Base-by-base conservation (phyloP, 768 basidiomycete species). In the Naganishia vaughanmartiniae region DNA sequence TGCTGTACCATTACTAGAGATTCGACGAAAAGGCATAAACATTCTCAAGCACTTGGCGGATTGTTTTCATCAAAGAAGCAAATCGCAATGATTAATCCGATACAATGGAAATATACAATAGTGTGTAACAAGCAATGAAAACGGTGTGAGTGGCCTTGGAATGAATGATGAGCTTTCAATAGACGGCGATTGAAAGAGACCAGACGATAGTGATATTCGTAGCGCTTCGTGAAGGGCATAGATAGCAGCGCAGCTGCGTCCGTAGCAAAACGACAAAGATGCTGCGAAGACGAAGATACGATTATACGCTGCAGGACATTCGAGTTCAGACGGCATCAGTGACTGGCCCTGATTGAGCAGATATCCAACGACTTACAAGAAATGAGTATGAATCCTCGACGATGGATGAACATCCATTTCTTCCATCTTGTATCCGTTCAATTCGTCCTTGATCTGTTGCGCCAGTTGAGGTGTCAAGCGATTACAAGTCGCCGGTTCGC, bases 341-440 rank as follows among this genome's bases (percentile, higher is more conserved):
- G n/a, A 11, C 39, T 17, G n/a, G 14, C 12, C 4, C 65, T 24
- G 28, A 19, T n/a, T 12, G 21, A 39, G 4, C 6, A 9, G 24
- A 30, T 5, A n/a, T 6, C 19, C 7, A 12, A 14, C 48, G 17
- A 69, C 71, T 69, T 56, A 72, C 71, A 81, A 81, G 71, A 78
- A 81, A 63, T 81, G 80, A 56, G 80, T 81, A 58, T 96, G 89
- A 76, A 91, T 87, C 81, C 92, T 88, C 82, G 92, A 94, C 60
- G 90, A 84, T 75, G 91, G 90, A 82, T 98, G 95, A 72, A 99
- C 93, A 80, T 94, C 92, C 95, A 99, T 98, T 84, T 97, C 93
- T 83, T 95, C 93, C 90, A 97, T 92, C 85, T 98, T 98, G 83
- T 91, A 98, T 68, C 92, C 92, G 83, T 99, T 99, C 65, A 99